Evolutionary conservation across 2,329 filamentous ascomycete genomes (phyloP).

Genomic region (Elsinoe necatrix): DNA sequence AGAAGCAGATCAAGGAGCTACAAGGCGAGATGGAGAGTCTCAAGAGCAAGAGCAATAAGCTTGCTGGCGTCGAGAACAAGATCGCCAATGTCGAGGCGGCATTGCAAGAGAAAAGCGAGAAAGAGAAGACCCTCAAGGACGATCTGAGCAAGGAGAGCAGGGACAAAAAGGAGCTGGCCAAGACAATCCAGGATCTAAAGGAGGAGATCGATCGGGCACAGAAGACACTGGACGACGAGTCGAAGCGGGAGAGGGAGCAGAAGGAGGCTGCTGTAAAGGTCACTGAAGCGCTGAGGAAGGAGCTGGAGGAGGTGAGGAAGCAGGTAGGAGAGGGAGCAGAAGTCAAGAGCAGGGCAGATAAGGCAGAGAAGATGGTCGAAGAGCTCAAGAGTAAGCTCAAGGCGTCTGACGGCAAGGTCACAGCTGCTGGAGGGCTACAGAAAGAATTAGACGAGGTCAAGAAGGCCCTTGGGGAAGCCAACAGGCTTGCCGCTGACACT

Average conservation of each 20-base stretch:
- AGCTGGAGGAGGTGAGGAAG: slow-evolving; percentile 22
- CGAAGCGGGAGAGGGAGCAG: slow-evolving; percentile 15
- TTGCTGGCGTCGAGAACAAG: slow-evolving; percentile 26
- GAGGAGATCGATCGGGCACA: slow-evolving; percentile 30
- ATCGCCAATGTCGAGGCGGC: slow-evolving; percentile 28
- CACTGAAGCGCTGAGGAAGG: slow-evolving; percentile 21
- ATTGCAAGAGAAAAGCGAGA: slow-evolving; percentile 24
- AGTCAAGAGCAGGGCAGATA: slow-evolving; percentile 7
- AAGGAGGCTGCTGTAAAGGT: slow-evolving; percentile 19
- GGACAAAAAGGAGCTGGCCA: slow-evolving; percentile 25
- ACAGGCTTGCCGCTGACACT: slow-evolving; percentile 11
- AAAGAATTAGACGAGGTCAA: slow-evolving; percentile 19
- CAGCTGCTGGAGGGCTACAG: slow-evolving; percentile 15
- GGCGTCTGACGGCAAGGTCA: slow-evolving; percentile 14
- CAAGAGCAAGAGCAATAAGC: slow-evolving; percentile 21
- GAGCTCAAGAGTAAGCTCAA: slow-evolving; percentile 19
- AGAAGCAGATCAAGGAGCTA: slow-evolving; percentile 9
- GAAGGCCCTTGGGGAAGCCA: slow-evolving; percentile 11
- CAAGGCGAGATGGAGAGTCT: slow-evolving; percentile 23
- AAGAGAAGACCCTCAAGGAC: slow-evolving; percentile 26
- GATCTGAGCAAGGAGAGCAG: slow-evolving; percentile 25
- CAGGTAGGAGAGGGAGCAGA: background rate
- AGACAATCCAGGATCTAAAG: slow-evolving; percentile 27
- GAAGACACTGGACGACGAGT: slow-evolving; percentile 19
- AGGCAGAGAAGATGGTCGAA: slow-evolving; percentile 15